Conservation (phyloP, 805 yeast species). For the Metschnikowia matae region DNA sequence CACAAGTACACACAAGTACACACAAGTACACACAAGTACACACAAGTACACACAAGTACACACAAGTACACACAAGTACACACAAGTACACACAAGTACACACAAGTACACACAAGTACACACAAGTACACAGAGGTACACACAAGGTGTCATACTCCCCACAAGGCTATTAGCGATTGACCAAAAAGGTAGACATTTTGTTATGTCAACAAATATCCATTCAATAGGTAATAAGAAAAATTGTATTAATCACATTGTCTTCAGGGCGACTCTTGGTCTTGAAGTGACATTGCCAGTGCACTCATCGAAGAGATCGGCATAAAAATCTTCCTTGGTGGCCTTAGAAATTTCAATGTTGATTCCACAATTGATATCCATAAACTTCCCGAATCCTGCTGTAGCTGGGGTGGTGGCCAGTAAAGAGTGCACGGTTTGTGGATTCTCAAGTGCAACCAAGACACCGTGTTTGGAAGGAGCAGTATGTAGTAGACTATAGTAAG, state of each 20-base stretch:
- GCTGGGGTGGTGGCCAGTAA: constrained; percentile 17
- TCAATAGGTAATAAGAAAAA: constrained; percentile 34
- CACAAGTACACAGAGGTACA: too few species aligned
- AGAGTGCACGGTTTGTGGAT: constrained; percentile 12
- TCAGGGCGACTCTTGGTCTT: constrained; percentile 76
- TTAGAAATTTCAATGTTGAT: constrained; percentile 64
- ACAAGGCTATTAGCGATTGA: too few species aligned
- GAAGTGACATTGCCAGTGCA: constrained; percentile 51
- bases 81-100: too few species aligned
- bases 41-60: too few species aligned
- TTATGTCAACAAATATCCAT: too few species aligned
- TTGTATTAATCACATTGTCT: constrained; percentile 44
- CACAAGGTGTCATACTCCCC: too few species aligned
- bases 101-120: too few species aligned
- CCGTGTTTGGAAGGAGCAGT: constrained; percentile 43
- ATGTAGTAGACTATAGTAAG: too few species aligned
- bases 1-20: too few species aligned
- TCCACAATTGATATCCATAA: constrained; percentile 62
- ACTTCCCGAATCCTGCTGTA: constrained; percentile 48
- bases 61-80: too few species aligned
- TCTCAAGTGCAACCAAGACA: constrained; percentile 5
- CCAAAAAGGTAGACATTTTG: too few species aligned
- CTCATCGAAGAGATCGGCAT: constrained; percentile 65
- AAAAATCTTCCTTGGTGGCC: constrained; percentile 66
- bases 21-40: too few species aligned